A percentile compares a stretch with the other conserved stretches of the same genome.
Evolutionary conservation across 352 stramenopile genomes (phyloP).

Genomic region (Pythium dissimile): DNA sequence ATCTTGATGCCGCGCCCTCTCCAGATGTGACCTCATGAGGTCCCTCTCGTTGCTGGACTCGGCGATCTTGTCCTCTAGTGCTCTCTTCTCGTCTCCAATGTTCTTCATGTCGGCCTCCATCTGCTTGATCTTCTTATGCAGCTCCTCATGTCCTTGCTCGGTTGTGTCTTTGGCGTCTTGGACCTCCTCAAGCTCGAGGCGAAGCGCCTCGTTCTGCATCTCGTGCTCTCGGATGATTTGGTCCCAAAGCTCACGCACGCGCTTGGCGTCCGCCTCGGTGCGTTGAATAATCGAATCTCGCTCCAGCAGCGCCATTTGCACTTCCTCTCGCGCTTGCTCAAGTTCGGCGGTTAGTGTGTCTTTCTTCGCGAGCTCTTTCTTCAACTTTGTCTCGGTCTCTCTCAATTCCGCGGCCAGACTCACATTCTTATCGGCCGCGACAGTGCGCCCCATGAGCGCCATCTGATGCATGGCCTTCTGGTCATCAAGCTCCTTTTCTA

Average conservation of each 20-base stretch:
- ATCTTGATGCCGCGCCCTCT: conserved; percentile 37
- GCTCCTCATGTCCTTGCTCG: conserved; percentile 23
- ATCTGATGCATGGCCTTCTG: conserved; percentile 50
- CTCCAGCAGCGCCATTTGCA: conserved; percentile 37
- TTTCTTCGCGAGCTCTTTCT: conserved; percentile 62
- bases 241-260: conserved; percentile 73
- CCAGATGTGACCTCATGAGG: conserved; percentile 29
- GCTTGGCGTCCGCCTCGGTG: conserved; percentile 67
- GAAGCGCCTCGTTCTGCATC: conserved; percentile 41
- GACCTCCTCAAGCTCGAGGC: conserved; percentile 36
- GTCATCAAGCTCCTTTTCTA: conserved; percentile 66
- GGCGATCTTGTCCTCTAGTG: conserved; percentile 37
- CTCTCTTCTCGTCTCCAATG: conserved; percentile 34
- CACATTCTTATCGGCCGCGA: conserved; percentile 52
- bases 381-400: conserved; percentile 50
- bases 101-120: conserved; percentile 32
- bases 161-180: conserved; percentile 23
- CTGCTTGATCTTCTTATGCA: conserved; percentile 28
- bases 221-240: conserved; percentile 73
- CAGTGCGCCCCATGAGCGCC: conserved; percentile 43
- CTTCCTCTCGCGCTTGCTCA: conserved; percentile 45
- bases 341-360: conserved; percentile 48
- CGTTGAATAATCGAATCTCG: conserved; percentile 58
- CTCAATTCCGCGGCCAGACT: conserved; percentile 45
- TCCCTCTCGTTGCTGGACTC: conserved; percentile 31